These are phyloP conservation scores for Lactarius sp. DNA, from an alignment of 768 basidiomycete species.

Conservation along the genomic window DNA sequence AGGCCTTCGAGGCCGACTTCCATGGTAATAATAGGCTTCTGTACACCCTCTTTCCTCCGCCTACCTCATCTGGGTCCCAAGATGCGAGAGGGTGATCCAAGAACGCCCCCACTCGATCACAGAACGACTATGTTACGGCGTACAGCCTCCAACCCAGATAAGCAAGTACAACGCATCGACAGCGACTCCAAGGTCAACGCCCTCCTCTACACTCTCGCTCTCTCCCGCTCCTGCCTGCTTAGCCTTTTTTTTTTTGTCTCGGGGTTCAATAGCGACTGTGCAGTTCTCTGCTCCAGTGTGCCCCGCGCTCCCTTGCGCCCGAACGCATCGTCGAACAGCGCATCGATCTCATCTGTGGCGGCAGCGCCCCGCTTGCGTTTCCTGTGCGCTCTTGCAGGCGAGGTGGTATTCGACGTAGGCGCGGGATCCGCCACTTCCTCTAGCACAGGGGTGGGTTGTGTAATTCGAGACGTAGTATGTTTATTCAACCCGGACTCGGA, in stretches of 20 bases:
- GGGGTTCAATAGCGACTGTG: neutral
- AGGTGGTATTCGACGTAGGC: neutral
- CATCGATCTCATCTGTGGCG: slow-evolving; percentile 70
- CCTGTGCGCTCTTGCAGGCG: slow-evolving; percentile 23
- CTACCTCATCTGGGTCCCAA: too few relatives aligned
- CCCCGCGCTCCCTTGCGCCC: slow-evolving; percentile 58
- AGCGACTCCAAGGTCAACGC: slow-evolving; percentile 43
- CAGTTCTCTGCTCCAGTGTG: slow-evolving; percentile 34
- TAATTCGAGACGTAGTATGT: neutral
- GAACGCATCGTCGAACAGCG: slow-evolving; percentile 53
- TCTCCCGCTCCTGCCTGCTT: neutral
- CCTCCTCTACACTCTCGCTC: neutral
- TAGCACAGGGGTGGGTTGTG: neutral
- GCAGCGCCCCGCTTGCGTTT: slow-evolving; percentile 46
- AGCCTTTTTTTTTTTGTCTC: neutral
- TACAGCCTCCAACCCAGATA: too few relatives aligned
- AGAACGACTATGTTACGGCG: too few relatives aligned
- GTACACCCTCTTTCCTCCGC: too few relatives aligned
- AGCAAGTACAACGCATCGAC: slow-evolving; percentile 32
- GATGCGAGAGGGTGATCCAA: too few relatives aligned
- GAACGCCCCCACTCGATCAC: too few relatives aligned
- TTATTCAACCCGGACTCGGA: neutral
- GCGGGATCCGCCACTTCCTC: neutral
- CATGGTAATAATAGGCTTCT: too few relatives aligned
- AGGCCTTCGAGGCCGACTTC: too few relatives aligned